phyloP scores from a whole-genome alignment of 805 yeast genomes.

The Zygosaccharomyces siamensis region DNA sequence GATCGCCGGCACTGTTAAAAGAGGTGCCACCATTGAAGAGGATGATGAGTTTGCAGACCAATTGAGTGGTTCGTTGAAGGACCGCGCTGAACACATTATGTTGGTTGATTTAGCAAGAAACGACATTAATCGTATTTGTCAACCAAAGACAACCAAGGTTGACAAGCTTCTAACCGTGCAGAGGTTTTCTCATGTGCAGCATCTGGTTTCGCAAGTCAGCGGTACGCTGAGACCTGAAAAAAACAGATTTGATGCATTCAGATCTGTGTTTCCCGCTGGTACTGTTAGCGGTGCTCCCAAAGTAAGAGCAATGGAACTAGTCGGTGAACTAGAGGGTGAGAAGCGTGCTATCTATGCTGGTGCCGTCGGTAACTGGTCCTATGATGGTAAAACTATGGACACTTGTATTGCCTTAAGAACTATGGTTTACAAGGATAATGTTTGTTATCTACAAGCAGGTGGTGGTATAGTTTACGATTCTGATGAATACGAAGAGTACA shows the following conservation, averaged over 20 bases:
- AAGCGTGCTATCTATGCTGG: constrained; percentile 97
- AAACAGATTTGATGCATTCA: constrained; percentile 92
- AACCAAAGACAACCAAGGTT: constrained; percentile 76
- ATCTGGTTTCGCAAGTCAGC: constrained; percentile 88
- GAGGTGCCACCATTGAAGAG: constrained; percentile 89
- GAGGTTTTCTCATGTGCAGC: constrained; percentile 95
- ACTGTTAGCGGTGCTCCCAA: constrained; percentile 99
- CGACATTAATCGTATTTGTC: constrained; percentile 92
- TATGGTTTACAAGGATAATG: constrained; percentile 88
- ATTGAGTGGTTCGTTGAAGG: constrained; percentile 74
- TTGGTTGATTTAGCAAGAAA: constrained; percentile 96
- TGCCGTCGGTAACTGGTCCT: constrained; percentile 98
- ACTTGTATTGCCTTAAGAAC: constrained; percentile 97
- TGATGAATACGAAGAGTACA: constrained; percentile 90
- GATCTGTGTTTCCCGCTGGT: constrained; percentile 98
- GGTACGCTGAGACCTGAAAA: constrained; percentile 82
- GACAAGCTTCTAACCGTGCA: constrained; percentile 87
- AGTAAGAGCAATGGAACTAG: constrained; percentile 92
- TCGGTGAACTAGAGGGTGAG: constrained; percentile 83
- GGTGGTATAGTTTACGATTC: constrained; percentile 97
- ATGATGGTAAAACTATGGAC: constrained; percentile 91
- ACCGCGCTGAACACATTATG: constrained; percentile 98
- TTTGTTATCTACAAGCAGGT: constrained; percentile 95
- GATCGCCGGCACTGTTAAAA: constrained; percentile 90
- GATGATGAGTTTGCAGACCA: constrained; percentile 78